phyloP scores from a whole-genome alignment of 73 alveolate genomes.

The Uronychia binucleata region DNA sequence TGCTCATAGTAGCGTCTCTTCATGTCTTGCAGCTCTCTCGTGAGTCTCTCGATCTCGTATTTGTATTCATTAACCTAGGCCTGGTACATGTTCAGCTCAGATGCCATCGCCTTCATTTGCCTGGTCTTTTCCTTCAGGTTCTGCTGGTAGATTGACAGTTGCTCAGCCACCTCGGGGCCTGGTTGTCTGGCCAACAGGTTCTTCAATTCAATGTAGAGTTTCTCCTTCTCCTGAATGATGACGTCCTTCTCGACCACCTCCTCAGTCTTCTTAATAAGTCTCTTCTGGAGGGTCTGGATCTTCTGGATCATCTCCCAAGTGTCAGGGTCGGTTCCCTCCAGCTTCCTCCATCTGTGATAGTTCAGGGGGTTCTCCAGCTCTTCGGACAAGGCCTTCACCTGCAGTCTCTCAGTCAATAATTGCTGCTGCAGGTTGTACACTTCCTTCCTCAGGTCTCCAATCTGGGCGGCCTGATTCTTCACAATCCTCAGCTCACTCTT shows the following conservation, averaged over 20 bases:
- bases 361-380: conserved; percentile 96
- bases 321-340: conserved; percentile 98
- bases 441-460: conserved; percentile 86
- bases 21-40: conserved; percentile 87
- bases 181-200: conserved; percentile 91
- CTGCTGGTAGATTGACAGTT: conserved; percentile 83
- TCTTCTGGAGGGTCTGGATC: conserved; percentile 89
- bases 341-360: conserved; percentile 96
- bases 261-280: conserved; percentile 92
- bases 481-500: conserved; percentile 74
- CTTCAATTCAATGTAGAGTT: conserved; percentile 84
- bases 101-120: conserved; percentile 92
- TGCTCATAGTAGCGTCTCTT: conserved; percentile 84
- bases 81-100: conserved; percentile 93
- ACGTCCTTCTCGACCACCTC: conserved; percentile 91
- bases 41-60: conserved; percentile 92
- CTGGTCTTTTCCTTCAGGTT: conserved; percentile 86
- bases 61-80: conserved; percentile 92
- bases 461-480: conserved; percentile 80
- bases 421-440: conserved; percentile 78
- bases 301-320: conserved; percentile 94
- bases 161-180: conserved; percentile 91
- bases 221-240: conserved; percentile 83
- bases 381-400: conserved; percentile 97
- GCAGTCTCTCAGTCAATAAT: conserved; percentile 89